A percentile compares a stretch with the other conserved stretches of the same genome.
Conservation (phyloP, 176 grass and related monocot species). For the Puya raimondii region DNA sequence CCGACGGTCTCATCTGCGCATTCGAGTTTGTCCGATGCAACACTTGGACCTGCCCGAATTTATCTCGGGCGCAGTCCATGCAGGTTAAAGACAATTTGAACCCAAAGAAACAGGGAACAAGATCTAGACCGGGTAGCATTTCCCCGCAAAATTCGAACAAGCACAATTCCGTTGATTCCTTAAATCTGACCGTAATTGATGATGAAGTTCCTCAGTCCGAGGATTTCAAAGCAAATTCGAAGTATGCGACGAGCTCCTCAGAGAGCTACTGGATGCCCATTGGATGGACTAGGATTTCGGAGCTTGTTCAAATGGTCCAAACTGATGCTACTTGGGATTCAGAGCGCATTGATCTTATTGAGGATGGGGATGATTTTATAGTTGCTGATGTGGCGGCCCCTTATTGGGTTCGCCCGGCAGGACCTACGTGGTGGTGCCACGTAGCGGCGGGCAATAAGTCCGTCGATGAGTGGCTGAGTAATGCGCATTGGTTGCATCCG, state of each 20-base stretch:
- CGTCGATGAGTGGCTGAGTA: constrained; percentile 36
- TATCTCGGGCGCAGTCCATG: neutral
- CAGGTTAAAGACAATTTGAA: neutral
- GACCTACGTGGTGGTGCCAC: constrained; percentile 64
- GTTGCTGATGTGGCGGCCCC: constrained; percentile 44
- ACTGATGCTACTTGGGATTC: constrained; percentile 28
- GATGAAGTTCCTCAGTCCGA: constrained; percentile 5
- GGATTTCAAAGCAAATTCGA: constrained; percentile 14
- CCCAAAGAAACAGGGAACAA: neutral
- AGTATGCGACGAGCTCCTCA: constrained; percentile 8
- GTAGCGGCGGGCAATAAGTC: constrained; percentile 28
- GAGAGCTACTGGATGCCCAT: constrained; percentile 43
- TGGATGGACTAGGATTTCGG: constrained; percentile 37
- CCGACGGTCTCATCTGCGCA: constrained; percentile 41
- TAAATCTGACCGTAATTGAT: neutral
- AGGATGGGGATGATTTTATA: constrained; percentile 25
- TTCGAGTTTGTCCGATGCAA: constrained; percentile 40
- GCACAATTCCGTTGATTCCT: neutral
- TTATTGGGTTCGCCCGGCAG: constrained; percentile 36
- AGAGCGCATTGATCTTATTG: constrained; percentile 11
- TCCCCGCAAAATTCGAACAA: neutral
- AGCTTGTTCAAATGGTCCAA: constrained; percentile 33
- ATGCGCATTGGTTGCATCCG: constrained; percentile 40
- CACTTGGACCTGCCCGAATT: neutral
- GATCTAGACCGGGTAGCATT: neutral